Percentiles rank a stretch among this genome's conserved stretches.
Conservation (phyloP, 495 filamentous ascomycete genomes). For the Immersiella caudata region DNA sequence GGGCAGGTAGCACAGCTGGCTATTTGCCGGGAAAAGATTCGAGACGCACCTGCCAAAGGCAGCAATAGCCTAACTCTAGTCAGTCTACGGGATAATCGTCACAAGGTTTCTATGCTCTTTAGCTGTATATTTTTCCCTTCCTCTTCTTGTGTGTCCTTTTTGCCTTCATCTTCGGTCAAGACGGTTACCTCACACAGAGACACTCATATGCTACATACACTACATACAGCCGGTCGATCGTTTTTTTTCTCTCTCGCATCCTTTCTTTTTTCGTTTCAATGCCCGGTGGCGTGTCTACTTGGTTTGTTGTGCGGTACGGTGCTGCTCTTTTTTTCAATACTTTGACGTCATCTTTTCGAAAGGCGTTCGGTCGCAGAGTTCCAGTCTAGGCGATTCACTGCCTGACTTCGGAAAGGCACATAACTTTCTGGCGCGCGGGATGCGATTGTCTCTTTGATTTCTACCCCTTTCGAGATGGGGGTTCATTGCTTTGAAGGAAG, state of each 20-base stretch:
- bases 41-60: neutral
- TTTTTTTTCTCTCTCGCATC: neutral
- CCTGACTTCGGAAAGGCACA: neutral
- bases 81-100: neutral
- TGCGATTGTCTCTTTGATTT: neutral
- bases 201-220: neutral
- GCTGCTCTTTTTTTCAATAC: neutral
- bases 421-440: neutral
- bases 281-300: neutral
- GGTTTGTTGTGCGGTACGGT: neutral
- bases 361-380: neutral
- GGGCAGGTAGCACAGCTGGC: neutral
- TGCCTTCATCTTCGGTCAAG: neutral
- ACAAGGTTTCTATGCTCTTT: constrained; percentile 21
- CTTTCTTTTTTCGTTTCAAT: neutral
- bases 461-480: neutral
- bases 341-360: neutral
- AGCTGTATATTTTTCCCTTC: constrained; percentile 10
- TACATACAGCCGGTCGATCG: neutral
- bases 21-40: neutral
- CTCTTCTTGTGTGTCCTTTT: neutral
- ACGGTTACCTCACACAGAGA: neutral
- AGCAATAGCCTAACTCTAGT: constrained; percentile 6
- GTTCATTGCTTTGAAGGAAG: neutral
- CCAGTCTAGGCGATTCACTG: neutral